A percentile compares a stretch with the other conserved stretches of the same genome.
phyloP scores from a whole-genome alignment of 2,329 filamentous ascomycete species.

The Scortechinia acanthostroma region DNA sequence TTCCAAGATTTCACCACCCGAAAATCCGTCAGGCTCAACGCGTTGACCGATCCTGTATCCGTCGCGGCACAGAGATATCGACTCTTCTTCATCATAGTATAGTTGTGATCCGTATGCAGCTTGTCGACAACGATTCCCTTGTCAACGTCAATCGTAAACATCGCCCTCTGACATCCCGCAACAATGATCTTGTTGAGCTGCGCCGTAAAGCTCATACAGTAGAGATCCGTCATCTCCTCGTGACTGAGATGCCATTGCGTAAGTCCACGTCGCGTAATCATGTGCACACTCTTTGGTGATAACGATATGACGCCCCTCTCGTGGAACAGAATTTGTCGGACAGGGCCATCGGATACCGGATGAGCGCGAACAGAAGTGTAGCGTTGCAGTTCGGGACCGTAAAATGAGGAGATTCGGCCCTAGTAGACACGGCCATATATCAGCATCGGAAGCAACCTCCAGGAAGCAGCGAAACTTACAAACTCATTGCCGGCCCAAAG shows the following conservation, averaged over 20 bases:
- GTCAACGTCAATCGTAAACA: constrained; percentile 69
- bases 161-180: constrained; percentile 76
- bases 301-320: constrained; percentile 85
- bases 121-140: constrained; percentile 68
- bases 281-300: constrained; percentile 76
- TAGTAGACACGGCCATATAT: constrained; percentile 24
- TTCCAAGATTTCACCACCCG: constrained; percentile 80
- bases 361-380: constrained; percentile 90
- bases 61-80: constrained; percentile 91
- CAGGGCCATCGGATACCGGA: constrained; percentile 62
- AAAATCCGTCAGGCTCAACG: constrained; percentile 75
- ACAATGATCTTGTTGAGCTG: constrained; percentile 79
- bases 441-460: constrained; percentile 4
- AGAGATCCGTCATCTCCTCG: constrained; percentile 75
- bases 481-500: constrained; percentile 90
- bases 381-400: constrained; percentile 73
- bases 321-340: constrained; percentile 84
- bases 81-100: constrained; percentile 85
- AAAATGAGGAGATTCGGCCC: constrained; percentile 86
- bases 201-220: constrained; percentile 92
- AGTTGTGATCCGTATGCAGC: constrained; percentile 68
- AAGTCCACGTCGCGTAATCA: constrained; percentile 74
- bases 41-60: constrained; percentile 72
- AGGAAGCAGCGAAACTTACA: constrained; percentile 39
- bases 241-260: constrained; percentile 82